These are phyloP conservation scores for Eucalyptus sp. DNA, from an alignment of 345 rosid species.

Conservation along the genomic window DNA sequence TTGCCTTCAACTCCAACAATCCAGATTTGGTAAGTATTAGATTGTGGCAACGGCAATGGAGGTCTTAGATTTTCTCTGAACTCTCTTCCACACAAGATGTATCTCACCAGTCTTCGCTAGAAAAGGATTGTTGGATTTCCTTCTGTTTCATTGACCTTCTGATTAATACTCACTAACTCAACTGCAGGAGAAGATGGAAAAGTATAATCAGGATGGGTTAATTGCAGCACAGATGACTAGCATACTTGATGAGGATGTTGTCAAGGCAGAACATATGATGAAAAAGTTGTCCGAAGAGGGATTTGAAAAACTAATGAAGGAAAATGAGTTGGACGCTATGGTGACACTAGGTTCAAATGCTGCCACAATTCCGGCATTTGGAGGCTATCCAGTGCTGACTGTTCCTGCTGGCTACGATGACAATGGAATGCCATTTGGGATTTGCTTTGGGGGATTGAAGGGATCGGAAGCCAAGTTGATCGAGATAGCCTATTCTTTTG, in stretches of 20 bases:
- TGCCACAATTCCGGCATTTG: conserved; percentile 3
- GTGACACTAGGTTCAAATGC: not conserved
- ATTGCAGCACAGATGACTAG: conserved; percentile 8
- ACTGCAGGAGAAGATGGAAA: conserved; percentile 1
- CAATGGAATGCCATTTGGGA: conserved; percentile 18
- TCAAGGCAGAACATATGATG: not conserved
- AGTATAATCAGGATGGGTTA: conserved; percentile 2
- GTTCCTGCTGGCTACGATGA: conserved; percentile 10
- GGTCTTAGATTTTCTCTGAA: not conserved
- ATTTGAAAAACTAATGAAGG: conserved; percentile 8
- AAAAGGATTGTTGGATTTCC: not conserved
- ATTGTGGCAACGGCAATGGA: not conserved
- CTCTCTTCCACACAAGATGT: not conserved
- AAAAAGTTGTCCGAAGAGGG: conserved; percentile 1
- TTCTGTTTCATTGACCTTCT: not conserved
- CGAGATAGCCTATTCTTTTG: conserved; percentile 23
- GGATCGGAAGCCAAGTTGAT: not conserved
- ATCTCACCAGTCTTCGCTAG: not conserved
- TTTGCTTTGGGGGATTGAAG: conserved; percentile 1
- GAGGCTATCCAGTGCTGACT: conserved; percentile 10
- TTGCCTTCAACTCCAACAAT: conserved; percentile 17
- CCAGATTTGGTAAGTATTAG: conserved; percentile 15
- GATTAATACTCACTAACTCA: not conserved
- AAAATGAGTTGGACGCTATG: conserved; percentile 5
- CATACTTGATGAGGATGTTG: conserved; percentile 1